These are phyloP conservation scores for Xerocomellus intermedius DNA, from an alignment of 768 basidiomycete species.

Conservation along the genomic window DNA sequence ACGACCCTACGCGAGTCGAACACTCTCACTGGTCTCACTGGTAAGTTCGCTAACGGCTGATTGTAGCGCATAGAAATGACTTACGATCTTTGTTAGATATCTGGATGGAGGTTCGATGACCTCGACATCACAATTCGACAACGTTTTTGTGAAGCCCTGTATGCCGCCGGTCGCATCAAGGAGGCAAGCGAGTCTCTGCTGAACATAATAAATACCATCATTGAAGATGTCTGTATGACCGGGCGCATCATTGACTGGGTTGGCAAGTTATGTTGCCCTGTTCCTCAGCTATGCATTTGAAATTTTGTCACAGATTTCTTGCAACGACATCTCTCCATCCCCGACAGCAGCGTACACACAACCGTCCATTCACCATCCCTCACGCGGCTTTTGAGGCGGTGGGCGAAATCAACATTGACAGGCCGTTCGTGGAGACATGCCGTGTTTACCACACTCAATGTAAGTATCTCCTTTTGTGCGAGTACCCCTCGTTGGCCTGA, in stretches of 20 bases:
- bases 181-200: background rate
- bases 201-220: background rate
- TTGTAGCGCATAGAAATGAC: too few relatives aligned
- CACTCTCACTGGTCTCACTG: background rate
- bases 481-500: background rate
- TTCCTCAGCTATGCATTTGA: background rate
- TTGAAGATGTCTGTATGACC: background rate
- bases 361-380: background rate
- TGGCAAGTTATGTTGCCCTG: background rate
- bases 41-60: background rate
- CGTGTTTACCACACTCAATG: background rate
- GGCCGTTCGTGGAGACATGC: background rate
- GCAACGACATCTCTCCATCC: background rate
- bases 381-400: background rate
- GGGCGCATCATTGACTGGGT: background rate
- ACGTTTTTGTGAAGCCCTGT: background rate
- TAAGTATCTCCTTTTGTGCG: background rate
- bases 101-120: background rate
- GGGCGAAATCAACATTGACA: background rate
- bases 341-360: background rate
- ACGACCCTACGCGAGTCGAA: background rate
- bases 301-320: background rate
- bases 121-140: background rate
- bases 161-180: background rate
- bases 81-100: background rate